Conservation (phyloP, 306 rosid species). For the cucumber (Cucumis sativus) region Cucumber_9930_V3 NC_026659.2:28494501-28495000, state of each 20-base stretch:
- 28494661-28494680: constrained; percentile 79
- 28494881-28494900: background rate
- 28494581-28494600: no score
- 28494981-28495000: background rate
- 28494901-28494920: background rate
- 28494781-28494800: background rate
- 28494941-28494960: background rate
- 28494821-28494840: background rate
- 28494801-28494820: background rate
- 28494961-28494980: background rate
- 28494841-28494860: background rate
- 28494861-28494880: background rate
- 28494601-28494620: background rate
- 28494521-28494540: no score
- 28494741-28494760: constrained; percentile 70
- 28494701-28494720: constrained; percentile 67
- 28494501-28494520: no score
- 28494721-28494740: constrained; percentile 68
- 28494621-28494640: background rate
- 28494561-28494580: no score
- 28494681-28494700: constrained; percentile 91
- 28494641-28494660: background rate
- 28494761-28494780: constrained; percentile 32
- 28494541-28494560: no score
- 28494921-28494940: background rate